phyloP scores from a whole-genome alignment of 805 yeast genomes.

The Blastobotrys attinorum region DNA sequence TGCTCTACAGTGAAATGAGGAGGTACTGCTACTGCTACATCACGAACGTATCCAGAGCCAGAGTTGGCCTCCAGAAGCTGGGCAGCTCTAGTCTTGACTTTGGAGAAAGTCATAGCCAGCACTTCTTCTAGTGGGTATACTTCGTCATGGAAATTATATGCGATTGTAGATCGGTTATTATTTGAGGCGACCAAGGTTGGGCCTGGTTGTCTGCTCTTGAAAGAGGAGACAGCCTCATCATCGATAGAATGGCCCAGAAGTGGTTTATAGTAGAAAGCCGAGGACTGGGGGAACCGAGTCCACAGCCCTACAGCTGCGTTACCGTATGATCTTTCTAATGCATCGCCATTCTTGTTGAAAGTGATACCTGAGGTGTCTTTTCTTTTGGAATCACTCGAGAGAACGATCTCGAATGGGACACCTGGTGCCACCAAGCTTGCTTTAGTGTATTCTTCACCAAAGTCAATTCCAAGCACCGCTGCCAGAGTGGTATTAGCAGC shows the following conservation, averaged over 20 bases:
- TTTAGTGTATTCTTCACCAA: slow-evolving; percentile 80
- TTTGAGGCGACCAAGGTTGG: slow-evolving; percentile 35
- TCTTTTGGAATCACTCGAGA: slow-evolving; percentile 86
- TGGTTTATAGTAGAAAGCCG: slow-evolving; percentile 60
- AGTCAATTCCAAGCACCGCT: slow-evolving; percentile 82
- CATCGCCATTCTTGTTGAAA: slow-evolving; percentile 33
- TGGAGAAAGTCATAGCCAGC: slow-evolving; percentile 72
- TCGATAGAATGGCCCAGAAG: slow-evolving; percentile 47
- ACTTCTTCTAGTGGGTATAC: slow-evolving; percentile 65
- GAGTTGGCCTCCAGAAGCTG: slow-evolving; percentile 40
- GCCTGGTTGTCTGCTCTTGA: slow-evolving; percentile 53
- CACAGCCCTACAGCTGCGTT: slow-evolving; percentile 62
- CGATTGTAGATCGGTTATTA: slow-evolving; percentile 45
- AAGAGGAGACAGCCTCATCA: slow-evolving; percentile 42
- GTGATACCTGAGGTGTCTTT: slow-evolving; percentile 80
- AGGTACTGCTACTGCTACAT: slow-evolving; percentile 72
- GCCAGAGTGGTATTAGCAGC: slow-evolving; percentile 15
- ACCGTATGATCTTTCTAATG: slow-evolving; percentile 64
- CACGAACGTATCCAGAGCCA: slow-evolving; percentile 43
- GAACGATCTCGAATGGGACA: slow-evolving; percentile 75
- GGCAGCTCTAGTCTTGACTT: slow-evolving; percentile 59
- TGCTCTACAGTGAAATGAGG: slow-evolving; percentile 56
- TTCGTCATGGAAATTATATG: slow-evolving; percentile 44
- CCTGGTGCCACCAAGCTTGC: slow-evolving; percentile 88
- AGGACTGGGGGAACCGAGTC: slow-evolving; percentile 63